A percentile compares a stretch with the other conserved stretches of the same genome.
phyloP scores from a whole-genome alignment of 169 alveolate species.

The Plasmodium fragile region DNA sequence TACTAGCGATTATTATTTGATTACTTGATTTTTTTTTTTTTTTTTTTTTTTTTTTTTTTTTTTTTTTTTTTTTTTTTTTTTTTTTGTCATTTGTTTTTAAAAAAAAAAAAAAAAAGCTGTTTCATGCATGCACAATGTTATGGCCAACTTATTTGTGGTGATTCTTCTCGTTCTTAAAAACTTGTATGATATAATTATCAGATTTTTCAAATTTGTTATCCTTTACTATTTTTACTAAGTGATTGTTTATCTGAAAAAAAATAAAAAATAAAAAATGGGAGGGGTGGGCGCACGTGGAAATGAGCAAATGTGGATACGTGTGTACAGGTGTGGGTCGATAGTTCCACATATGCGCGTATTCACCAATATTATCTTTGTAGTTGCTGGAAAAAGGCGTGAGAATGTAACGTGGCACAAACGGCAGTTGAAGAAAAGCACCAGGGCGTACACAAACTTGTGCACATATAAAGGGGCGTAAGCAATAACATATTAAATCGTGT shows the following conservation, averaged over 20 bases:
- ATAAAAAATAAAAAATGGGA: constrained; percentile 8
- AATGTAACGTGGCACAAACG: not conserved
- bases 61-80: constrained; percentile 27
- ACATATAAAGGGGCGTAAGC: not conserved
- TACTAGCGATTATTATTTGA: constrained; percentile 3
- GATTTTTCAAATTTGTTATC: constrained; percentile 48
- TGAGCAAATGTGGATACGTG: not conserved
- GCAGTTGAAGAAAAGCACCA: not conserved
- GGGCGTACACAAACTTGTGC: not conserved
- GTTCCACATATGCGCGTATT: not conserved
- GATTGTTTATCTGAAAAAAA: constrained; percentile 52
- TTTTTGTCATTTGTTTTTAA: constrained; percentile 25
- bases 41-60: constrained; percentile 3
- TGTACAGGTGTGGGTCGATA: constrained; percentile 1
- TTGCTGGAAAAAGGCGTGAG: not conserved
- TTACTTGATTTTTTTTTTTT: too few species aligned
- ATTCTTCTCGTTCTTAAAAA: constrained; percentile 48
- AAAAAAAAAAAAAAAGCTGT: not conserved
- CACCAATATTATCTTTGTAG: not conserved
- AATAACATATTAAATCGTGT: too few species aligned
- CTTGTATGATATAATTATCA: constrained; percentile 74
- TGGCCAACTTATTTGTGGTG: not conserved
- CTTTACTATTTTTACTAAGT: constrained; percentile 45
- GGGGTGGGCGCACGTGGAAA: not conserved
- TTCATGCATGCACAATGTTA: constrained; percentile 63